Conservation (phyloP, 768 basidiomycete genomes). For the Termitomyces sp. region DNA sequence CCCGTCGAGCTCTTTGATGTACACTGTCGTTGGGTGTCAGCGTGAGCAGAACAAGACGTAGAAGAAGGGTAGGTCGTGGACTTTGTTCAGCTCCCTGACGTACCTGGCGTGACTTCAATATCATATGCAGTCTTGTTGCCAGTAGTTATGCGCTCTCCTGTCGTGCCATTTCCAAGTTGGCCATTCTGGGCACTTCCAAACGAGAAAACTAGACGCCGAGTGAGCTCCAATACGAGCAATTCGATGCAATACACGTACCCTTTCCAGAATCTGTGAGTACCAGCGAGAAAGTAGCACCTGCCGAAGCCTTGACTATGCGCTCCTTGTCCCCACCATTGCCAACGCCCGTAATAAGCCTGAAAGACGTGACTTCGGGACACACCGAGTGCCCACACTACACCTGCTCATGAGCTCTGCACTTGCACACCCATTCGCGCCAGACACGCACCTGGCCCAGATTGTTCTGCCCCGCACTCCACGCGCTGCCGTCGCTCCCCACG, state of each 20-base stretch:
- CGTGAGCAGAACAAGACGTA: neutral
- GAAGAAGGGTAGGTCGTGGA: no score
- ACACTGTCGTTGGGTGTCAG: slow-evolving; percentile 35
- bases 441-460: slow-evolving; percentile 68
- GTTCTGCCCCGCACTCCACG: slow-evolving; percentile 86
- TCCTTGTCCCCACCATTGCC: slow-evolving; percentile 56
- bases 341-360: slow-evolving; percentile 59
- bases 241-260: slow-evolving; percentile 34
- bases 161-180: slow-evolving; percentile 88
- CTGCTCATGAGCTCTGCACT: neutral
- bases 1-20: slow-evolving; percentile 69
- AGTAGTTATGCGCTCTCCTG: slow-evolving; percentile 86
- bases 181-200: slow-evolving; percentile 92
- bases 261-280: slow-evolving; percentile 81
- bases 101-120: slow-evolving; percentile 66
- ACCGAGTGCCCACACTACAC: slow-evolving; percentile 65
- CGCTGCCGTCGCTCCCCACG: slow-evolving; percentile 73
- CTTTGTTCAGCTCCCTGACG: no score
- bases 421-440: neutral
- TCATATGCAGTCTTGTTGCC: slow-evolving; percentile 85
- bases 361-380: slow-evolving; percentile 59
- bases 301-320: slow-evolving; percentile 65
- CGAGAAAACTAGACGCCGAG: slow-evolving; percentile 59
- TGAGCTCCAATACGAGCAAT: neutral
- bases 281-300: slow-evolving; percentile 81